phyloP scores from a whole-genome alignment of 1,284 basidiomycete species.

The Trichosporon sp. region DNA sequence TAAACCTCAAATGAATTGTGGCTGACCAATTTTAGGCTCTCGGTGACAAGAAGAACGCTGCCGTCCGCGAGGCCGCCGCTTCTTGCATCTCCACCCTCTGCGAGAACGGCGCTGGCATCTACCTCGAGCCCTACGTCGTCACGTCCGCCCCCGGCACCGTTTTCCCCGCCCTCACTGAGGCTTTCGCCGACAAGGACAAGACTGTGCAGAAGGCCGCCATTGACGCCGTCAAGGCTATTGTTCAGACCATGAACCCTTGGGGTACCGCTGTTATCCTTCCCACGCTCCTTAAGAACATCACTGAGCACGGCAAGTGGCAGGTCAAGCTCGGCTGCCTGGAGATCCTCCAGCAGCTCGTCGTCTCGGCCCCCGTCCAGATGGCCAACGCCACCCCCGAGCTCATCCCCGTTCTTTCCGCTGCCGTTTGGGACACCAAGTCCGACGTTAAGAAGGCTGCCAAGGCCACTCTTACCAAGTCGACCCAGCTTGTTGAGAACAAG shows the following conservation, averaged over 20 bases:
- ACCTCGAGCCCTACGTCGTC: conserved; percentile 86
- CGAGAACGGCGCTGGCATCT: conserved; percentile 70
- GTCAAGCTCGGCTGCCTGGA: conserved; percentile 86
- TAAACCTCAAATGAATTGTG: not conserved
- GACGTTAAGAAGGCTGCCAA: conserved; percentile 74
- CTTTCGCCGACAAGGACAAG: conserved; percentile 82
- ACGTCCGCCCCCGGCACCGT: conserved; percentile 62
- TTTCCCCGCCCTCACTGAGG: conserved; percentile 81
- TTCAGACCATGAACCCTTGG: conserved; percentile 85
- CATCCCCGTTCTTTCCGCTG: conserved; percentile 89
- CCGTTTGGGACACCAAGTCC: conserved; percentile 99
- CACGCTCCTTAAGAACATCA: conserved; percentile 63
- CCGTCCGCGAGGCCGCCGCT: conserved; percentile 46
- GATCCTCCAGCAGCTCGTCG: conserved; percentile 85
- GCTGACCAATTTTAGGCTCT: conserved; percentile 47
- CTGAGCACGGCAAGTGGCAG: conserved; percentile 98
- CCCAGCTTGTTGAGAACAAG: conserved; percentile 93
- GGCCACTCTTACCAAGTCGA: conserved; percentile 12
- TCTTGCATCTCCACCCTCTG: conserved; percentile 54
- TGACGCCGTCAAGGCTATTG: conserved; percentile 74
- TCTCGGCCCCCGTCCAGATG: conserved; percentile 74
- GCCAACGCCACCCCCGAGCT: conserved; percentile 92
- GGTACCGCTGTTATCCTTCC: conserved; percentile 79
- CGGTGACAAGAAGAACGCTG: conserved; percentile 55
- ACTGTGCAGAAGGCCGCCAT: conserved; percentile 64